Evolutionary conservation across 441 rosid genomes (phyloP).

Genomic region (Erodium moschatum): DNA sequence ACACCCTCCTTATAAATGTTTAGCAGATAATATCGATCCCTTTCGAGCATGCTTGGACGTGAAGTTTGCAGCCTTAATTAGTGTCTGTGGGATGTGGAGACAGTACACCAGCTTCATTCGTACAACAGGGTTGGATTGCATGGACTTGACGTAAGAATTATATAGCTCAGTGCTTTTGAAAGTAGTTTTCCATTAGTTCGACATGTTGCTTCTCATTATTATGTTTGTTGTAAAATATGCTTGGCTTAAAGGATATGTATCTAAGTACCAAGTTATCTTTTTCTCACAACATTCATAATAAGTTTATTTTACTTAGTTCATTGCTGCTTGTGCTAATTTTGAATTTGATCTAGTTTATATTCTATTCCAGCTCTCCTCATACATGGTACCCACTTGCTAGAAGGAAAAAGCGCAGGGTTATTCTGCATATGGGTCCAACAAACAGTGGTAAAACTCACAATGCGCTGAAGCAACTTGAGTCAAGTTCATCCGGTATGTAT

Average conservation of each 20-base stretch:
- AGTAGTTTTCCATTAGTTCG: neutral
- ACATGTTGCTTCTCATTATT: neutral
- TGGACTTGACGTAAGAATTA: constrained; percentile 66
- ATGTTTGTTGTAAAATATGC: neutral
- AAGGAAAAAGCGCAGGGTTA: constrained; percentile 62
- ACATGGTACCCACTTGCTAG: constrained; percentile 81
- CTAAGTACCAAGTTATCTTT: neutral
- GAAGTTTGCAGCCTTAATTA: constrained; percentile 23
- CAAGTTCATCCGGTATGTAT: constrained; percentile 62
- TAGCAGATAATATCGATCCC: constrained; percentile 35
- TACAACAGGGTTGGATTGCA: constrained; percentile 47
- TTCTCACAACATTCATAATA: neutral
- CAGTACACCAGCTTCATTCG: constrained; percentile 32
- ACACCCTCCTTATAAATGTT: constrained; percentile 1
- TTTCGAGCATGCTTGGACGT: constrained; percentile 33
- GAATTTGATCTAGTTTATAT: no score
- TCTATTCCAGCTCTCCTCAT: constrained; percentile 47
- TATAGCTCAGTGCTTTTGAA: constrained; percentile 1
- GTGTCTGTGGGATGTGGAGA: constrained; percentile 31
- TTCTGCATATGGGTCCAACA: constrained; percentile 88
- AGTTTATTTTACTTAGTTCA: neutral
- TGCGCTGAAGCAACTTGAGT: constrained; percentile 65
- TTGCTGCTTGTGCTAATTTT: neutral
- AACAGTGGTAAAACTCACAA: constrained; percentile 87
- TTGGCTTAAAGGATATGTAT: neutral